Percentiles rank a stretch among this genome's conserved stretches.
Evolutionary conservation across 2,329 filamentous ascomycete genomes (phyloP).

Genomic region (Ophiocordyceps polyrhachis-furcata): DNA sequence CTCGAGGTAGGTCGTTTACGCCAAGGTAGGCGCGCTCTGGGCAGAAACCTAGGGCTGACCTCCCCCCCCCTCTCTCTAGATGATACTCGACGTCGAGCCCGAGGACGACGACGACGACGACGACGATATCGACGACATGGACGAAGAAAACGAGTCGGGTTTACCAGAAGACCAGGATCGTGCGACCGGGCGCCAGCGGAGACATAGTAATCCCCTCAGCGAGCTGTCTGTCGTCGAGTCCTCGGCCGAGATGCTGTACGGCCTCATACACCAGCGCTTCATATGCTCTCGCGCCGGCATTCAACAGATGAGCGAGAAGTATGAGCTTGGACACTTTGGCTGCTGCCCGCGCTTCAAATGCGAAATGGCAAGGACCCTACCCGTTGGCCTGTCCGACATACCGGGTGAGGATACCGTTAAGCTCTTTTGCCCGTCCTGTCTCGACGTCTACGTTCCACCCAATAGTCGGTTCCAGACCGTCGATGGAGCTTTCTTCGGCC

Average conservation of each 20-base stretch:
- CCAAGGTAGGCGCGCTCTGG: no score
- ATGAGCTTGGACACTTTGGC: constrained; percentile 91
- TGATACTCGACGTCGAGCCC: constrained; percentile 96
- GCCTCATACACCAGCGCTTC: constrained; percentile 94
- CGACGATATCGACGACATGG: constrained; percentile 54
- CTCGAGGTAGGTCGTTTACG: constrained; percentile 43
- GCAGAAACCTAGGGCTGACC: no score
- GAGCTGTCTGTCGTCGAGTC: constrained; percentile 93
- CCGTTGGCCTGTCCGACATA: constrained; percentile 84
- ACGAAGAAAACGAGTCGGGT: constrained; percentile 51
- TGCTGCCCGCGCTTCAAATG: constrained; percentile 90
- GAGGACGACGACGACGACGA: constrained; percentile 84
- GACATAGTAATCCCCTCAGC: constrained; percentile 68
- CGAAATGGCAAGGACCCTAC: constrained; percentile 74
- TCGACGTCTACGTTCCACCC: constrained; percentile 92
- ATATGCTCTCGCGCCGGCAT: constrained; percentile 93
- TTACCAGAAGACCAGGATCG: constrained; percentile 40
- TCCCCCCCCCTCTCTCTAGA: constrained; percentile 23
- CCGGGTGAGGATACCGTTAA: constrained; percentile 96
- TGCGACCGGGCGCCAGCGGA: constrained; percentile 37
- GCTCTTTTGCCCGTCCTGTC: constrained; percentile 89
- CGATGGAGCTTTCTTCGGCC: constrained; percentile 94
- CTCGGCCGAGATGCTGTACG: constrained; percentile 95
- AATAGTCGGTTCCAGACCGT: constrained; percentile 96
- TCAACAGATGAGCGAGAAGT: constrained; percentile 98